Evolutionary conservation across 495 filamentous ascomycete species (phyloP), one percentile per base, ranked within the genome.

Genomic region (Hyaloscypha finlandica): DNA sequence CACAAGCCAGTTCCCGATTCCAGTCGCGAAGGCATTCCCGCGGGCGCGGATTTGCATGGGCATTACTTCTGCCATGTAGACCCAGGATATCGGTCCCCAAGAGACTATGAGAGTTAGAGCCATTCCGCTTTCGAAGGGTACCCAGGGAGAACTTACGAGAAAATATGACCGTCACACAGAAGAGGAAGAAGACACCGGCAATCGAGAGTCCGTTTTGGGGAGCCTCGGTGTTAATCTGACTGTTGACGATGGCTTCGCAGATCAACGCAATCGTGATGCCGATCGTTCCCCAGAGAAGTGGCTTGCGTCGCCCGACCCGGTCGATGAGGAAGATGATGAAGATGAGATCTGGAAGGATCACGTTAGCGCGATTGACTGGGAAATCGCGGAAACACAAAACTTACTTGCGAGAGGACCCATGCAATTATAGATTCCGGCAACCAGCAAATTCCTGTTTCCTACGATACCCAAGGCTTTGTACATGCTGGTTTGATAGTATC

Each of bases 241-340:
- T 86, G 64, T 92, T 89, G 60, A 94, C 73, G 32, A 76, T 81
- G 69, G 90, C 92, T 39, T 86, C 86, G 61, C 93, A 85, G 30
- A 90, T 81, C 87, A 94, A 91, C 52, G 86, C 85, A n/a, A 87
- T 69, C 42, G 81, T 83, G 73, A 92, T 91, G 0, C 90, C 90
- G 6, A 88, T 65, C 31, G 87, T 88, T 25, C 91, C 91, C 59
- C 81, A 84, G 3, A 93, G 74, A 74, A 89, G 91, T 29, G 92
- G 79, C 63, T 91, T 90, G 11, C 91, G 84, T 6, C 91, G 83
- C 19, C 91, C 91, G 37, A 89, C 85, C n/a, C 82, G 83, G 78
- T 94, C 90, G 58, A 94, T 86, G 71, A 90, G 83, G 77, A 92
- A 93, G 86, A 90, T 91, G 2, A 90, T 72, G 91, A 64, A 88